Conservation (phyloP, 495 filamentous ascomycete species). For the Talaromyces stipitatus region DNA sequence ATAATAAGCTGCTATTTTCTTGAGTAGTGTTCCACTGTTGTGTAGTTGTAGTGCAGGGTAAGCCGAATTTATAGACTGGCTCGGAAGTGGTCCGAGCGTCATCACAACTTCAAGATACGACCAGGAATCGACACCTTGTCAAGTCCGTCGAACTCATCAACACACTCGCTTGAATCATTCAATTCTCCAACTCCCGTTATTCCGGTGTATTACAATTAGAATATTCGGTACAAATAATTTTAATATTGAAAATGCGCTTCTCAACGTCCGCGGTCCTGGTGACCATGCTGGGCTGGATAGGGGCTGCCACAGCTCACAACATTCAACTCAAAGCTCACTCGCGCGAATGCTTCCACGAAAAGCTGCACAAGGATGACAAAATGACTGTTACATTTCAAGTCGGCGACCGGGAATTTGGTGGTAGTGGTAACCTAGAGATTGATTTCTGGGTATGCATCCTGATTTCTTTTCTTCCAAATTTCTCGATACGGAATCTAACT, state of each 20-base stretch:
- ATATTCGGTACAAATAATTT: background rate
- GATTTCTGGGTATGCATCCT: conserved; percentile 83
- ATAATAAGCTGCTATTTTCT: no score
- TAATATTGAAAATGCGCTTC: conserved; percentile 42
- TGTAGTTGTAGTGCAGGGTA: background rate
- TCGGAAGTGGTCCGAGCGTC: conserved; percentile 33
- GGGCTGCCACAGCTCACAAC: conserved; percentile 71
- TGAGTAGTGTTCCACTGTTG: no score
- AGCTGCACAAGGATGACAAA: conserved; percentile 83
- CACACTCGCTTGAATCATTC: background rate
- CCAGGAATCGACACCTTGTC: conserved; percentile 6
- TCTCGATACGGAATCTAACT: background rate
- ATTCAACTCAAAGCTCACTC: conserved; percentile 88
- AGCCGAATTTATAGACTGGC: background rate
- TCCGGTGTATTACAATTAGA: background rate
- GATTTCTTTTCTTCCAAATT: background rate
- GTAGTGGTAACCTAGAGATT: conserved; percentile 88
- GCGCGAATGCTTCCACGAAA: conserved; percentile 95
- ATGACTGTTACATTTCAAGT: conserved; percentile 99
- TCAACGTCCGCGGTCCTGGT: conserved; percentile 46
- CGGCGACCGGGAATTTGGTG: conserved; percentile 91
- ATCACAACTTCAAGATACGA: background rate
- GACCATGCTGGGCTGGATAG: conserved; percentile 57
- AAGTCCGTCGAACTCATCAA: background rate
- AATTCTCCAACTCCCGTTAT: background rate